Evolutionary conservation across 495 filamentous ascomycete genomes (phyloP).

Genomic region (Chaetomidium leptoderma): DNA sequence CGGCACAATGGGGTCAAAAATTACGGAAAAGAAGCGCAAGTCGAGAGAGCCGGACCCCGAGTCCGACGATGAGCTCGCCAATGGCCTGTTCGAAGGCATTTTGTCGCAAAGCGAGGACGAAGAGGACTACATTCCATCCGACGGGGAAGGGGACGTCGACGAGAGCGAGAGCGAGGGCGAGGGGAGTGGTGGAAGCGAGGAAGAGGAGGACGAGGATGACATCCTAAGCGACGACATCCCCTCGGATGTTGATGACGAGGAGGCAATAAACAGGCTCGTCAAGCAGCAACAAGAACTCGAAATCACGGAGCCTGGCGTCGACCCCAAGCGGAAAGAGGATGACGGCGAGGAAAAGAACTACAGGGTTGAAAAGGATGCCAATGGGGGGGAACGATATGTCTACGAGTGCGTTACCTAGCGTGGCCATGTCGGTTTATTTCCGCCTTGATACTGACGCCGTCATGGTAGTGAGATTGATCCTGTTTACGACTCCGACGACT

Average conservation of each 20-base stretch:
- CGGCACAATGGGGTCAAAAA: conserved; percentile 38
- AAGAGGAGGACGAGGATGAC: conserved; percentile 44
- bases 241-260: conserved; percentile 48
- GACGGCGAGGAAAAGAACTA: conserved; percentile 51
- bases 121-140: conserved; percentile 19
- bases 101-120: conserved; percentile 35
- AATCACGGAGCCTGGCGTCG: conserved; percentile 34
- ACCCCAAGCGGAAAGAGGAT: conserved; percentile 28
- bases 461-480: conserved; percentile 84
- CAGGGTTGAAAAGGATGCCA: conserved; percentile 53
- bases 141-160: conserved; percentile 19
- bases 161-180: conserved; percentile 27
- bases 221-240: conserved; percentile 57
- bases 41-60: conserved; percentile 34
- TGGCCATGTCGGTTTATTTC: too few species aligned
- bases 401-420: conserved; percentile 47
- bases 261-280: conserved; percentile 33
- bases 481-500: conserved; percentile 92
- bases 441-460: conserved; percentile 14
- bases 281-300: conserved; percentile 24
- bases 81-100: conserved; percentile 32
- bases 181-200: conserved; percentile 17
- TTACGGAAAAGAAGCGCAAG: conserved; percentile 44
- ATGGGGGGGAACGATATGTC: conserved; percentile 49
- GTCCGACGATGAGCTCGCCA: conserved; percentile 31